phyloP scores from a whole-genome alignment of 2,329 filamentous ascomycete genomes.

The Gyromitra esculenta region DNA sequence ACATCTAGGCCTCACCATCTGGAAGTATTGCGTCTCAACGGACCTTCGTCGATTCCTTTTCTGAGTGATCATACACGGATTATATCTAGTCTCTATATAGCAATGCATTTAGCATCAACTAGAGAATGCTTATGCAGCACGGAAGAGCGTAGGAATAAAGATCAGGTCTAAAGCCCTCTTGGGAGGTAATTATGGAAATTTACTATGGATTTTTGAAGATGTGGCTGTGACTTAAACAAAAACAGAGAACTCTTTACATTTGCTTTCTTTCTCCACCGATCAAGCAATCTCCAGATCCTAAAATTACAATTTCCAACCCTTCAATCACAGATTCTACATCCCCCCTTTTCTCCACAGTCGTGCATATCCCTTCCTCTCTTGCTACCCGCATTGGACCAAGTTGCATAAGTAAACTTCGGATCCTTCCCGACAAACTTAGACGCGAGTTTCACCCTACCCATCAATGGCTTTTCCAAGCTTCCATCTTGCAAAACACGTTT shows the following conservation, averaged over 20 bases:
- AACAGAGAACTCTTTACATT: background rate
- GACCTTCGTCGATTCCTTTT: background rate
- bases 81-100: no score
- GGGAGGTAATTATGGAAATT: background rate
- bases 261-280: background rate
- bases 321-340: constrained; percentile 34
- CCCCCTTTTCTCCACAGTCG: constrained; percentile 14
- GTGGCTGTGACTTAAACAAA: constrained; percentile 6
- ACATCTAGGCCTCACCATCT: background rate
- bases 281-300: background rate
- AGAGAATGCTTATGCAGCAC: no score
- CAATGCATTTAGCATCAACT: no score
- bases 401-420: constrained; percentile 27
- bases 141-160: background rate
- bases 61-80: background rate
- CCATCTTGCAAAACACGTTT: constrained; percentile 28
- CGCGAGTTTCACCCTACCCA: constrained; percentile 35
- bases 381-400: constrained; percentile 22
- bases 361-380: constrained; percentile 19
- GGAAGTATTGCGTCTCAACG: background rate
- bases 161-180: background rate
- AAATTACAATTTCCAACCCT: background rate
- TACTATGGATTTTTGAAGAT: background rate
- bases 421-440: constrained; percentile 27
- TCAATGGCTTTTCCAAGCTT: constrained; percentile 28